Evolutionary conservation across 192 early-diverging fungal species (phyloP).

Genomic region (Coemansia umbellata): DNA sequence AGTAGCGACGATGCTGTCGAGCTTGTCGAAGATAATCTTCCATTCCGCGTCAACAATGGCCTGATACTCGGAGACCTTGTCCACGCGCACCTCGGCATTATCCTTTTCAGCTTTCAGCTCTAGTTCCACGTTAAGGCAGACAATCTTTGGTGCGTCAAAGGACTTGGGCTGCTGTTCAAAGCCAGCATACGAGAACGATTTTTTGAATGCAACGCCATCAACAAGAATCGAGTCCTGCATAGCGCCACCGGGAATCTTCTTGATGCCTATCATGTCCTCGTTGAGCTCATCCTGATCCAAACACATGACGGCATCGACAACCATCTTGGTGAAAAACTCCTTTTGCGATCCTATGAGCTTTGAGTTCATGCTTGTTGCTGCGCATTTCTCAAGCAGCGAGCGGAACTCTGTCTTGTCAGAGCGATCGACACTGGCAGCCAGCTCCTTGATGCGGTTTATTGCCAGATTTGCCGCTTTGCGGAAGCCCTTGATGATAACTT

Average conservation of each 20-base stretch:
- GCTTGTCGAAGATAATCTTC: slow-evolving; percentile 98
- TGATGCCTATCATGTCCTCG: slow-evolving; percentile 97
- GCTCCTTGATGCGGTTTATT: slow-evolving; percentile 88
- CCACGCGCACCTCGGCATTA: slow-evolving; percentile 97
- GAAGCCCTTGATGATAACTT: slow-evolving; percentile 94
- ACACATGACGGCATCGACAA: slow-evolving; percentile 92
- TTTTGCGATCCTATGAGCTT: slow-evolving; percentile 96
- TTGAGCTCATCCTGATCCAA: slow-evolving; percentile 95
- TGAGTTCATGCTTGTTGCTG: slow-evolving; percentile 96
- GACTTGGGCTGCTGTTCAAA: slow-evolving; percentile 99
- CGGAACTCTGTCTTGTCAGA: slow-evolving; percentile 81
- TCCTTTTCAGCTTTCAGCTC: slow-evolving; percentile 99
- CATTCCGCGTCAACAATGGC: slow-evolving; percentile 99
- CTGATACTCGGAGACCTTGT: slow-evolving; percentile 97
- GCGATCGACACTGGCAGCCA: slow-evolving; percentile 82
- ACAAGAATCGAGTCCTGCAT: slow-evolving; percentile 98
- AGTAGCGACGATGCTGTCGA: slow-evolving; percentile 90
- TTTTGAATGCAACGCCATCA: slow-evolving; percentile 98
- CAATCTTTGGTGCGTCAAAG: slow-evolving; percentile 85
- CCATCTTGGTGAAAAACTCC: slow-evolving; percentile 98
- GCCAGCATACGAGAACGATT: slow-evolving; percentile 98
- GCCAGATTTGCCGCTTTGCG: slow-evolving; percentile 88
- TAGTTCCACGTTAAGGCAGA: slow-evolving; percentile 94
- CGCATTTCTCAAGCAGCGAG: slow-evolving; percentile 88
- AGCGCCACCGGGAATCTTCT: slow-evolving; percentile 95